Evolutionary conservation across 2,329 filamentous ascomycete genomes (phyloP).

Genomic region (Lojkania enalia): DNA sequence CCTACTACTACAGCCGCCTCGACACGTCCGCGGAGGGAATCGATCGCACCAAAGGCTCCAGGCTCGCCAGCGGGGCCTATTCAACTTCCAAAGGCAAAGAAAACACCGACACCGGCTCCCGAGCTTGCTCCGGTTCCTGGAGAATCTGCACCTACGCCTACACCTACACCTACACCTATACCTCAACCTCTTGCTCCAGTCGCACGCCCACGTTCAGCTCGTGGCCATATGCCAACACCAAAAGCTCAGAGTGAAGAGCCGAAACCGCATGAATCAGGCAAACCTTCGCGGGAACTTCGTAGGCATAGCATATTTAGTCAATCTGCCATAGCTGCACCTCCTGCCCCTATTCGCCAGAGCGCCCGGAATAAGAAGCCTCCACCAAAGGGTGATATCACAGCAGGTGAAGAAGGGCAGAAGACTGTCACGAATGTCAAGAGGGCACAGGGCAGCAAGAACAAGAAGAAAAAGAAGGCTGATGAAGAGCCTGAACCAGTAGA

Average conservation of each 20-base stretch:
- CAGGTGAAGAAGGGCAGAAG: conserved; percentile 61
- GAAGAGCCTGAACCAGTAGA: conserved; percentile 31
- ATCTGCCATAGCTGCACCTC: conserved; percentile 36
- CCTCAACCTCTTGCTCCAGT: conserved; percentile 17
- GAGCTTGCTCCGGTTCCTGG: conserved; percentile 1
- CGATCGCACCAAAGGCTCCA: conserved; percentile 25
- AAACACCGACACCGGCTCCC: conserved; percentile 17
- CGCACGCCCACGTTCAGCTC: conserved; percentile 44
- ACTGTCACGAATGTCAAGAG: conserved; percentile 72
- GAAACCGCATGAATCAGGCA: conserved; percentile 42
- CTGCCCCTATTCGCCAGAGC: conserved; percentile 46
- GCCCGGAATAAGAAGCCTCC: conserved; percentile 69
- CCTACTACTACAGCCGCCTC: conserved; percentile 34
- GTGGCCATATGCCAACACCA: conserved; percentile 41
- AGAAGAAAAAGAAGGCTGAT: conserved; percentile 54
- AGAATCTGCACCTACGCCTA: neutral
- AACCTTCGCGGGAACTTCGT: conserved; percentile 44
- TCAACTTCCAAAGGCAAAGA: conserved; percentile 21
- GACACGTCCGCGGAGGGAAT: conserved; percentile 40
- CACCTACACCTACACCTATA: conserved; percentile 18
- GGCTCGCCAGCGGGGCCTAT: neutral
- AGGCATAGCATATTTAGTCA: conserved; percentile 52
- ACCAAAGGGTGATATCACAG: conserved; percentile 71
- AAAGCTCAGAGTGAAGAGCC: conserved; percentile 56
- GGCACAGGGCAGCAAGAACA: conserved; percentile 51